Evolutionary conservation across 345 rosid genomes (phyloP).

Genomic region (Firmiana major): DNA sequence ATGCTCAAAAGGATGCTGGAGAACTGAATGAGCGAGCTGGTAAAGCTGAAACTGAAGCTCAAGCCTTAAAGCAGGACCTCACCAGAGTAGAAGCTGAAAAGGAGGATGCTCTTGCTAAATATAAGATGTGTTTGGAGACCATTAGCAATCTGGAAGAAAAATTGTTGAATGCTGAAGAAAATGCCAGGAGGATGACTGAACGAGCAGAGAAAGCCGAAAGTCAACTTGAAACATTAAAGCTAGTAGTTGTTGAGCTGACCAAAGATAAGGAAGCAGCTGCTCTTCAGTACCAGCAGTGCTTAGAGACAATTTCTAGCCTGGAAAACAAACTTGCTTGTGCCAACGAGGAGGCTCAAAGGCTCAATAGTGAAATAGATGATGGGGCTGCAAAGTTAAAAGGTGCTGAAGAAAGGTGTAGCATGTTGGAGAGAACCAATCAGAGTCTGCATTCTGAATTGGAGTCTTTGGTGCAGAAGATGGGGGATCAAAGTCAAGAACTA

Average conservation of each 20-base stretch:
- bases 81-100: constrained; percentile 61
- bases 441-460: constrained; percentile 68
- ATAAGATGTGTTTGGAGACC: constrained; percentile 50
- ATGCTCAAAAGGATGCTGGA: constrained; percentile 50
- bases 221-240: constrained; percentile 67
- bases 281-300: constrained; percentile 63
- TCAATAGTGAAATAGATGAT: constrained; percentile 61
- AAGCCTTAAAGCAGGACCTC: constrained; percentile 56
- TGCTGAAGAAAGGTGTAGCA: constrained; percentile 78
- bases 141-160: constrained; percentile 59
- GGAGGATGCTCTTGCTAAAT: constrained; percentile 54
- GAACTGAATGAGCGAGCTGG: constrained; percentile 59
- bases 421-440: constrained; percentile 76
- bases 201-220: constrained; percentile 61
- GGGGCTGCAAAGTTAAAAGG: constrained; percentile 60
- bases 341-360: constrained; percentile 67
- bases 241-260: constrained; percentile 46
- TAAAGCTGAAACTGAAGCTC: constrained; percentile 57
- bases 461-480: constrained; percentile 53
- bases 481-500: constrained; percentile 65
- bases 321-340: constrained; percentile 60
- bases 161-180: constrained; percentile 58
- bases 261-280: constrained; percentile 70
- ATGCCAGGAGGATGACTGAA: constrained; percentile 39
- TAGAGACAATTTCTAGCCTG: constrained; percentile 64